Evolutionary conservation across 2,329 filamentous ascomycete genomes (phyloP).

Genomic region (Ceratocystis colombiana): DNA sequence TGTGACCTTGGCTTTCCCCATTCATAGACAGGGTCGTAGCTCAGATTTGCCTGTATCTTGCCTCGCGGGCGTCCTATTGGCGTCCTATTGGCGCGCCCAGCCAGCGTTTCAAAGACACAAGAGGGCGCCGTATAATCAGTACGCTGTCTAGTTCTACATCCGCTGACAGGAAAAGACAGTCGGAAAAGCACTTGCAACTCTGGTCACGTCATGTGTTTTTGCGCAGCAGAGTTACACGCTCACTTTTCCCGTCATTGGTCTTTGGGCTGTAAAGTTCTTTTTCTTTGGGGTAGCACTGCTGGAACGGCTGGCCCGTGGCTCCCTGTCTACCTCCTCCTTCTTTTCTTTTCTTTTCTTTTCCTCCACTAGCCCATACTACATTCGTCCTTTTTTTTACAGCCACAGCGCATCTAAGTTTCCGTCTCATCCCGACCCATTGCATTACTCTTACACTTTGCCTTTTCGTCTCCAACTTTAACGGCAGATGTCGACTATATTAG

Average conservation of each 20-base stretch:
- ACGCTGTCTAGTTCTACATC: neutral
- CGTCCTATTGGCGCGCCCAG: too few relatives aligned
- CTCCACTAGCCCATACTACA: too few relatives aligned
- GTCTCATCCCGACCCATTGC: neutral
- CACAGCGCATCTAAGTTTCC: neutral
- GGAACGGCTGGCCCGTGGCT: neutral
- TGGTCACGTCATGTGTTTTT: conserved; percentile 4
- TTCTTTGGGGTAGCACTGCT: conserved; percentile 5
- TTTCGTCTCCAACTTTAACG: neutral
- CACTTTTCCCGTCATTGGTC: neutral
- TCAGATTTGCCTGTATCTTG: neutral
- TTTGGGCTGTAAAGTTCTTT: neutral
- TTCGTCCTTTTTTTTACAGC: neutral
- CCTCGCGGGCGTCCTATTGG: neutral
- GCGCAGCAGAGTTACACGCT: neutral
- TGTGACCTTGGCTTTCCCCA: too few relatives aligned
- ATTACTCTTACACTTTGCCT: neutral
- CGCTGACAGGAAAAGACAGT: neutral
- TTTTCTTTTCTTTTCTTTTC: neutral
- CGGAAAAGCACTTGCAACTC: neutral
- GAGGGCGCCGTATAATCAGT: neutral
- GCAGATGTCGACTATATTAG: conserved; percentile 7
- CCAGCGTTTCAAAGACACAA: too few relatives aligned
- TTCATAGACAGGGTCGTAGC: neutral
- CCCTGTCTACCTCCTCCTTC: neutral